Evolutionary conservation across 306 rosid species (phyloP), one percentile per base, ranked within the genome.

Genomic region (Pyrus pyrifolia): DNA sequence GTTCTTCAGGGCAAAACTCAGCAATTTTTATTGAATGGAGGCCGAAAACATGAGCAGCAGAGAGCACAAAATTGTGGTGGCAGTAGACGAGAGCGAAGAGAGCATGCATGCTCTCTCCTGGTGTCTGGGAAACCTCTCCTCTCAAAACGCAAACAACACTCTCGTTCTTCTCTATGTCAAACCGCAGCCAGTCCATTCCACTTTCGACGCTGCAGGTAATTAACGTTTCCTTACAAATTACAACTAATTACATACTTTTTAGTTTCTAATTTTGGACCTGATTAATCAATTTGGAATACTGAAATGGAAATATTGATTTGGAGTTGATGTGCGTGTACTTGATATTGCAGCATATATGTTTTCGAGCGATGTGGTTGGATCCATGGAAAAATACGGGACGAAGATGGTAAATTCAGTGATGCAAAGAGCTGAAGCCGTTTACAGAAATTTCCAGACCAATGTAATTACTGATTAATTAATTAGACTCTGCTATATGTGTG

Each of bases 21-120:
- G 53, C n/a, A 19, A 12, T 27, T 18, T 44, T 5, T 33, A 15
- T 49, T 5, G 8, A 33, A 74, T 78, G 86, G 67, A 62, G 35
- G 67, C 11, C 33, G 87, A 22, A 53, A 30, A 61, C 27, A 79
- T 68, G 89, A 86, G 67, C 75, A 83, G 46, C 27, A 77, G 21
- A 66, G 92, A 81, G 61, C 72, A 59, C 61, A 86, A 77, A 79
- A 85, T 93, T 8, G 78, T 93, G 77, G 97, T 93, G 31, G 97
- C 91, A 6, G 93, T 93, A 72, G 96, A 92, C 76, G 97, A 88
- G 79, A 88, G 97, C 74, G 70, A 89, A 65, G 96, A 93, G 85
- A 93, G 98, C 81, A 93, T 89, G 97, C 70, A 63, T 27, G 93
- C 96, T 0, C 84, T 93, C 13, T 83, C 87, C 5, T 93, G 97